Base-by-base conservation (phyloP, 2,329 filamentous ascomycete species). In the Diaporthe longicolla region DNA sequence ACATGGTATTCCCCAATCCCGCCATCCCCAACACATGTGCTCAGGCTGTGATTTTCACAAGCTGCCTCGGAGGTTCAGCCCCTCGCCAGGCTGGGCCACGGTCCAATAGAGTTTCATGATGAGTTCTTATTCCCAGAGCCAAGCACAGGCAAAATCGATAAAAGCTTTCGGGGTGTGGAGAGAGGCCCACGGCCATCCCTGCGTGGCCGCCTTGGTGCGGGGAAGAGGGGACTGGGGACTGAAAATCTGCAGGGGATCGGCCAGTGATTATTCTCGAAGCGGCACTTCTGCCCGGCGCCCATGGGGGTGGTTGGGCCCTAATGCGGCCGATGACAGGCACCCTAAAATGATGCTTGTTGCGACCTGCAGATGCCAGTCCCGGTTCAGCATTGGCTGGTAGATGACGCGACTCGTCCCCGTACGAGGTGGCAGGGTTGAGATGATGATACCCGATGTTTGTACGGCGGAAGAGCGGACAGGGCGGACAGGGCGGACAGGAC, bases 51-150 rank as follows among this genome's bases (percentile, higher is more conserved):
- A 50, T 32, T 70, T 63, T 73, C 72, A 73, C 72, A 73, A 73
- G 72, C 72, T 73, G 72, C 72, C 72, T 73, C 72, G 72, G 72
- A 70, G 59, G 48, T 45, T 40, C 29, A 32, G 26, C 59, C 48
- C 61, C 61, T 68, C 32, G 50, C 26, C 40, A 35, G 55, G 17
- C 48, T 48, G 40, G 40, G n/a, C 48, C 17, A 24, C 21, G 37
- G 40, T 52, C 71, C 61, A 72, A 72, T 72, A 69, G 61, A 58
- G 35, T 68, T 58, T 66, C 61, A 66, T 37, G 10, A 66, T 19
- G 61, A 37, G 19, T 37, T 26, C 29, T 52, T 37, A 40, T 52
- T 52, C 61, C 61, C 50, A 13, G 63, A 29, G 43, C 48, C 63
- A 68, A 68, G 63, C 63, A 40, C 63, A 54, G 48, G 63, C 32